These are phyloP conservation scores for Phytophthora hibernalis DNA, from an alignment of 352 stramenopile genomes.

Conservation along the genomic window DNA sequence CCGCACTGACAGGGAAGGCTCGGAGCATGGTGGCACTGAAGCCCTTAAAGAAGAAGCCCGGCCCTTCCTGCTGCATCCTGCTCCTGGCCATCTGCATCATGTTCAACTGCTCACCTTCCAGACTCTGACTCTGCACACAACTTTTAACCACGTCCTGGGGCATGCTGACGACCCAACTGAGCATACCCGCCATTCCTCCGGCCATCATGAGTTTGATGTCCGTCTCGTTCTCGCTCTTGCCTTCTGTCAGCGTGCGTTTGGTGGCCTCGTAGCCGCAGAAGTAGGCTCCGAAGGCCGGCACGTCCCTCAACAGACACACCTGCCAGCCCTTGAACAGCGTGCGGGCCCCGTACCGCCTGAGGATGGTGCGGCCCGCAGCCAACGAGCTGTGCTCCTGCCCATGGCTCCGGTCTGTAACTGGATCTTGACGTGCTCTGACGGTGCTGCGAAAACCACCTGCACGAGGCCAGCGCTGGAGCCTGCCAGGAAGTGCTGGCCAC, in stretches of 20 bases:
- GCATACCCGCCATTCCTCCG: slow-evolving; percentile 70
- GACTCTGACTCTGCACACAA: slow-evolving; percentile 76
- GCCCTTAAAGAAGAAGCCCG: slow-evolving; percentile 80
- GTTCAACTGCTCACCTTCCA: slow-evolving; percentile 37
- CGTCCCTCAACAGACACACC: slow-evolving; percentile 64
- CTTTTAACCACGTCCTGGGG: slow-evolving; percentile 92
- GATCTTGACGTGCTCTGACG: slow-evolving; percentile 84
- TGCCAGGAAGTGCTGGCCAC: slow-evolving; percentile 59
- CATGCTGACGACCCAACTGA: slow-evolving; percentile 79
- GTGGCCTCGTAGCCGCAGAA: slow-evolving; percentile 81
- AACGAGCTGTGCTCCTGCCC: slow-evolving; percentile 58
- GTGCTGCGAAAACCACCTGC: slow-evolving; percentile 71
- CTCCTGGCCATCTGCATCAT: slow-evolving; percentile 51
- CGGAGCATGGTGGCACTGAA: slow-evolving; percentile 76
- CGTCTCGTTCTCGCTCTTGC: slow-evolving; percentile 61
- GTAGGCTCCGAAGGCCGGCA: slow-evolving; percentile 79
- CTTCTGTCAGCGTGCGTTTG: slow-evolving; percentile 57
- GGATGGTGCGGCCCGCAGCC: slow-evolving; percentile 48
- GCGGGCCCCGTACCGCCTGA: slow-evolving; percentile 44
- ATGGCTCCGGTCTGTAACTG: slow-evolving; percentile 70
- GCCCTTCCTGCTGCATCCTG: slow-evolving; percentile 56
- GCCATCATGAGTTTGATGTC: slow-evolving; percentile 68
- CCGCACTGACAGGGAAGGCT: slow-evolving; percentile 80
- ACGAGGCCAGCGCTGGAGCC: slow-evolving; percentile 62
- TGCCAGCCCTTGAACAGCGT: slow-evolving; percentile 75